A percentile compares a stretch with the other conserved stretches of the same genome.
Evolutionary conservation across 2,329 filamentous ascomycete species (phyloP).

Genomic region (Aspergillus floridensis): DNA sequence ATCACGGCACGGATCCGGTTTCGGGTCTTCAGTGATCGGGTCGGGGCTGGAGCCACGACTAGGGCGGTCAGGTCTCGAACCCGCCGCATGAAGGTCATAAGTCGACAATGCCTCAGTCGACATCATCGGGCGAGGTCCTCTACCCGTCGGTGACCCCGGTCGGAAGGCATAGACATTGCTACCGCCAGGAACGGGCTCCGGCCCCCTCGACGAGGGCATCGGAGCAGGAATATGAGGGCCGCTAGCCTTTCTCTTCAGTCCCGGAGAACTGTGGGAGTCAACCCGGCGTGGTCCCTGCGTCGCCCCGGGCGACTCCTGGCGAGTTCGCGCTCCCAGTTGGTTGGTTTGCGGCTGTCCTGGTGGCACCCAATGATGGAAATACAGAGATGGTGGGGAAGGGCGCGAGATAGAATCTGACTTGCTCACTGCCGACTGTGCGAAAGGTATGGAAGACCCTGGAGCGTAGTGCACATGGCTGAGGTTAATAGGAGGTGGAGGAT

Average conservation of each 20-base stretch:
- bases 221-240: conserved; percentile 52
- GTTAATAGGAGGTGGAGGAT: conserved; percentile 28
- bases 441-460: conserved; percentile 42
- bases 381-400: conserved; percentile 71
- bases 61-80: background rate
- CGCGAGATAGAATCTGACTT: conserved; percentile 58
- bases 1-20: background rate
- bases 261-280: conserved; percentile 69
- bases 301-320: conserved; percentile 48
- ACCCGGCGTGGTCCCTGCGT: conserved; percentile 50
- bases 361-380: conserved; percentile 92
- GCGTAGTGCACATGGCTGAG: conserved; percentile 25
- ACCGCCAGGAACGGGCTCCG: conserved; percentile 29
- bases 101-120: conserved; percentile 8
- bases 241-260: conserved; percentile 75
- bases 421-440: conserved; percentile 52
- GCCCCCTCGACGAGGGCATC: conserved; percentile 50
- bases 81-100: conserved; percentile 4
- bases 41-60: background rate
- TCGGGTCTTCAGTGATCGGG: background rate
- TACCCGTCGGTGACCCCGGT: conserved; percentile 34
- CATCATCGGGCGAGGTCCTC: background rate
- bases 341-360: conserved; percentile 68
- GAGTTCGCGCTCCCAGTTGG: conserved; percentile 71
- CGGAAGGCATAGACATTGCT: conserved; percentile 5